These are phyloP conservation scores for Trametes cingulata DNA, from an alignment of 768 basidiomycete genomes.

Conservation along the genomic window DNA sequence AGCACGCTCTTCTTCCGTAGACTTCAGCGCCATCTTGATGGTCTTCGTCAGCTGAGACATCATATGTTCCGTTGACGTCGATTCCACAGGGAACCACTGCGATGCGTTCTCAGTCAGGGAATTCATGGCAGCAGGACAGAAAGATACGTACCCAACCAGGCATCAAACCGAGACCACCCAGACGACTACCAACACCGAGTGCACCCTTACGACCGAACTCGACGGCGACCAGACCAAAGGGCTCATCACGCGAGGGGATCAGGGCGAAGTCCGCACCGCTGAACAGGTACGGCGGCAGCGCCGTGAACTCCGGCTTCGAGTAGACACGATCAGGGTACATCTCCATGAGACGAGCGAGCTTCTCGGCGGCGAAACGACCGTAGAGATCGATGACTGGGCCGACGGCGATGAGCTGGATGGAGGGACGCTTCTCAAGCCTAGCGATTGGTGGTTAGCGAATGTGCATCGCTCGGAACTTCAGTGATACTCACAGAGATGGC, in stretches of 20 bases:
- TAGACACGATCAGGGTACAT: conserved; percentile 91
- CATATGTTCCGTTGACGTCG: conserved; percentile 90
- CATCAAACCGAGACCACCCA: conserved; percentile 95
- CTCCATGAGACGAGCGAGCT: conserved; percentile 90
- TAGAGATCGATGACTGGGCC: conserved; percentile 96
- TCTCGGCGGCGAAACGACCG: conserved; percentile 94
- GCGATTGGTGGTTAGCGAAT: conserved; percentile 10
- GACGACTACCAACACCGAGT: conserved; percentile 89
- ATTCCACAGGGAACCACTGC: conserved; percentile 97
- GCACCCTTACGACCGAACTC: conserved; percentile 97
- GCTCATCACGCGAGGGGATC: conserved; percentile 95
- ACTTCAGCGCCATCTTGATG: conserved; percentile 91
- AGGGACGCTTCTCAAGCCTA: conserved; percentile 82
- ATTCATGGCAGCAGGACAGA: not conserved
- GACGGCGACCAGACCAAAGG: conserved; percentile 93
- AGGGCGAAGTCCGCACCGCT: conserved; percentile 94
- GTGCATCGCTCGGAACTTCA: conserved; percentile 2
- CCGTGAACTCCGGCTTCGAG: conserved; percentile 97
- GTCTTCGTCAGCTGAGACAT: conserved; percentile 92
- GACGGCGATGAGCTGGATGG: conserved; percentile 84
- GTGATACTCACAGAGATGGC: conserved; percentile 70
- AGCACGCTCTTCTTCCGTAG: conserved; percentile 87
- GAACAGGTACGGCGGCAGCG: conserved; percentile 90
- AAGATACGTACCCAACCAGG: conserved; percentile 84
- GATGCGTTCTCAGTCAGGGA: conserved; percentile 6